Evolutionary conservation across 2,329 filamentous ascomycete genomes (phyloP).

Genomic region (Chaetomiaceae sp.): DNA sequence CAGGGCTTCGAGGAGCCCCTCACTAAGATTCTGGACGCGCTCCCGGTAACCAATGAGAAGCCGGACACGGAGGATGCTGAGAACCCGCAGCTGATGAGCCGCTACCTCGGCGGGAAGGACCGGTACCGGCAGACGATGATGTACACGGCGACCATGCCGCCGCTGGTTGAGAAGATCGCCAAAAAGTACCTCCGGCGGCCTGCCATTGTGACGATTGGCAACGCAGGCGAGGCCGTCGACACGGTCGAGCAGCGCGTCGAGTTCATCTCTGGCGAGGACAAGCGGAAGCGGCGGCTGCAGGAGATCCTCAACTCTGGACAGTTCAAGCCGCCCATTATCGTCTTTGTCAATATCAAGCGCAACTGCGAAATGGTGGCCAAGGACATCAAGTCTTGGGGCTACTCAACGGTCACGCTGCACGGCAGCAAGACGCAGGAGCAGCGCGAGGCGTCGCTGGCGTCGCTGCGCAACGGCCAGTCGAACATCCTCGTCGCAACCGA

Average conservation of each 20-base stretch:
- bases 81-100: conserved; percentile 75
- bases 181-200: conserved; percentile 91
- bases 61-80: conserved; percentile 91
- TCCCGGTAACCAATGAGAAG: conserved; percentile 90
- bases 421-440: conserved; percentile 97
- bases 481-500: conserved; percentile 94
- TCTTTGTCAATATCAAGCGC: conserved; percentile 99
- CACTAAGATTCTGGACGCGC: conserved; percentile 92
- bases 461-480: conserved; percentile 72
- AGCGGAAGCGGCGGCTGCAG: conserved; percentile 89
- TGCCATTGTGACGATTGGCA: conserved; percentile 90
- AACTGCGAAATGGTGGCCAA: conserved; percentile 94
- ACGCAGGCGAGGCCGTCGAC: conserved; percentile 90
- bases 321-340: conserved; percentile 86
- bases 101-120: conserved; percentile 66
- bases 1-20: conserved; percentile 96
- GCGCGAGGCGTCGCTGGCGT: conserved; percentile 82
- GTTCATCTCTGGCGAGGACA: conserved; percentile 84
- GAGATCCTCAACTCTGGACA: conserved; percentile 78
- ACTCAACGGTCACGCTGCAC: conserved; percentile 83
- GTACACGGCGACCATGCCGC: conserved; percentile 98
- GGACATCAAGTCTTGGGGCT: conserved; percentile 92
- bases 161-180: conserved; percentile 89
- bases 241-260: conserved; percentile 97
- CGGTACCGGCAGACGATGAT: conserved; percentile 98